These are phyloP conservation scores for Ustulina deusta DNA, from an alignment of 2,329 filamentous ascomycete species.

Conservation along the genomic window DNA sequence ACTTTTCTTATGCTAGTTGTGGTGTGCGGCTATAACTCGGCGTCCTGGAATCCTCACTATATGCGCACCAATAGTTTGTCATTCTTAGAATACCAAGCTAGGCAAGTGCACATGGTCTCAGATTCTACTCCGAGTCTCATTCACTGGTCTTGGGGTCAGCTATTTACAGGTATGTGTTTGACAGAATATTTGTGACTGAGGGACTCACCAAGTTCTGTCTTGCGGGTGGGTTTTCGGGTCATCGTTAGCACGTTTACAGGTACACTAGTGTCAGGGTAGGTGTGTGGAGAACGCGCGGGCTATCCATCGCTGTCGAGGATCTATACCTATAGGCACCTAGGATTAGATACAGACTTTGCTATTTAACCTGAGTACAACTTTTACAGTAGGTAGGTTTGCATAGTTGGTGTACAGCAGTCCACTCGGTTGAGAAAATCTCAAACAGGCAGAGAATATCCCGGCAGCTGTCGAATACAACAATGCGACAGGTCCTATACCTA, in stretches of 20 bases:
- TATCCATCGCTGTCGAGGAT: slow-evolving; percentile 23
- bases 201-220: slow-evolving; percentile 18
- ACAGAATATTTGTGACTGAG: slow-evolving; percentile 10
- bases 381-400: no score
- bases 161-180: not conserved
- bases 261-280: not conserved
- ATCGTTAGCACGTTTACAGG: no score
- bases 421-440: slow-evolving; percentile 4
- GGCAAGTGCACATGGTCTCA: slow-evolving; percentile 10
- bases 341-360: slow-evolving; percentile 17
- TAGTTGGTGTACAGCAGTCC: no score
- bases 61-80: slow-evolving; percentile 15
- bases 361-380: slow-evolving; percentile 2
- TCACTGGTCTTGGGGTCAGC: slow-evolving; percentile 1
- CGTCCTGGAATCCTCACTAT: not conserved
- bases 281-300: slow-evolving; percentile 29
- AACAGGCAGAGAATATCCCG: slow-evolving; percentile 3
- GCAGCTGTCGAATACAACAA: slow-evolving; percentile 11
- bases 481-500: slow-evolving; percentile 20
- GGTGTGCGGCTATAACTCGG: slow-evolving; percentile 27
- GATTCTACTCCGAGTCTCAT: slow-evolving; percentile 5
- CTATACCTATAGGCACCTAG: slow-evolving; percentile 17
- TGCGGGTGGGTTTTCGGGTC: slow-evolving; percentile 20
- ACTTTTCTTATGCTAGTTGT: slow-evolving; percentile 5
- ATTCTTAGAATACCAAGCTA: slow-evolving; percentile 13